Percentiles rank a stretch among this genome's conserved stretches.
Conservation (phyloP, 257 asterid species). For the Petrea volubilis region DNA sequence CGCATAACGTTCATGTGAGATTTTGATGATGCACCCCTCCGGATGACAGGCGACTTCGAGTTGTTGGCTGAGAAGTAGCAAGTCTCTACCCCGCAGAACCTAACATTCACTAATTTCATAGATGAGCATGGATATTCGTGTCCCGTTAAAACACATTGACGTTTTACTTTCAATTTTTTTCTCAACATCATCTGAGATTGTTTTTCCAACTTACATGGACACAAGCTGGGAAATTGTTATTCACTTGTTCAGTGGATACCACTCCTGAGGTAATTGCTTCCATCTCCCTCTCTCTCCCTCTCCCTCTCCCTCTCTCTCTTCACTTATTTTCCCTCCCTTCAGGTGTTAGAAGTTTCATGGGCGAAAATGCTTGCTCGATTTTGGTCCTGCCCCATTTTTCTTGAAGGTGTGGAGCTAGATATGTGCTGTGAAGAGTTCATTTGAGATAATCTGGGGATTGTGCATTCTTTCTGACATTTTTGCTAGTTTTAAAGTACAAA, state of each 20-base stretch:
- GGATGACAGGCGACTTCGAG: constrained; percentile 51
- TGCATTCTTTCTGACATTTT: constrained; percentile 14
- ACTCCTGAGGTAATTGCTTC: constrained; percentile 28
- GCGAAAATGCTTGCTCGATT: constrained; percentile 20
- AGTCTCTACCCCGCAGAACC: constrained; percentile 40
- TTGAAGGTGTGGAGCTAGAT: constrained; percentile 30
- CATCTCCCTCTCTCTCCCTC: not conserved
- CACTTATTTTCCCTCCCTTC: not conserved
- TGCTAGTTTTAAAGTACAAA: constrained; percentile 11
- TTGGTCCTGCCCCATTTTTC: constrained; percentile 43
- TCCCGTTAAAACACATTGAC: not conserved
- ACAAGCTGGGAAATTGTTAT: constrained; percentile 1
- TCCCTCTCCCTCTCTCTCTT: not conserved
- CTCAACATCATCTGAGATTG: constrained; percentile 19
- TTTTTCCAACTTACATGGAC: constrained; percentile 25
- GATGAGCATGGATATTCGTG: constrained; percentile 5
- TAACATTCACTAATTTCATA: constrained; percentile 27
- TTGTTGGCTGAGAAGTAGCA: constrained; percentile 68
- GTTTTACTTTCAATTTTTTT: not conserved
- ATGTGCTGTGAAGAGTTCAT: constrained; percentile 22
- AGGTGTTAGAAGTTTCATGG: constrained; percentile 19
- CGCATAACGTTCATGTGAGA: not conserved
- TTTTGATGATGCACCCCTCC: constrained; percentile 15
- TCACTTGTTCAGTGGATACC: constrained; percentile 18
- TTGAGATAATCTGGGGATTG: constrained; percentile 9